Evolutionary conservation across 768 basidiomycete genomes (phyloP).

Genomic region (Russula vinacea): DNA sequence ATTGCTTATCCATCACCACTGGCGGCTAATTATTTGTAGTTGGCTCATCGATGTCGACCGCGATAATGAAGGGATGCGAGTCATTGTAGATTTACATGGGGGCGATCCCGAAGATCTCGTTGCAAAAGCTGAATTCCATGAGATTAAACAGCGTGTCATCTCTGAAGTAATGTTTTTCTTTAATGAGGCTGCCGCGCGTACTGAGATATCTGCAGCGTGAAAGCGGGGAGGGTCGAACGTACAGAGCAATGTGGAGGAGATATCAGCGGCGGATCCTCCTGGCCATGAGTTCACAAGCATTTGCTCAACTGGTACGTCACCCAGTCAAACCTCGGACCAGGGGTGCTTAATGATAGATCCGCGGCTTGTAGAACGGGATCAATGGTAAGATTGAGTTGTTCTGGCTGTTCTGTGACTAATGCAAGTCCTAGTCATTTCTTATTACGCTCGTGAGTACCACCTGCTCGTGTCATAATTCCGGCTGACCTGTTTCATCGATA

Average conservation of each 20-base stretch:
- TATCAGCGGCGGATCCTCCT: slow-evolving; percentile 86
- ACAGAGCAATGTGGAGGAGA: slow-evolving; percentile 78
- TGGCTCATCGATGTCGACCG: slow-evolving; percentile 88
- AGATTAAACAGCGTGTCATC: slow-evolving; percentile 79
- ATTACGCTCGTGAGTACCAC: slow-evolving; percentile 78
- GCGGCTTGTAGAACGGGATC: slow-evolving; percentile 73
- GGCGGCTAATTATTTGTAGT: slow-evolving; percentile 38
- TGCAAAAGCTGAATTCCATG: slow-evolving; percentile 81
- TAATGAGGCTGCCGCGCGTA: neutral
- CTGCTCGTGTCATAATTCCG: slow-evolving; percentile 13
- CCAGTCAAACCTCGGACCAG: neutral
- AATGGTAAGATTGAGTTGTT: slow-evolving; percentile 56
- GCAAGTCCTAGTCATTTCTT: slow-evolving; percentile 70
- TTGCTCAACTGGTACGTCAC: slow-evolving; percentile 81
- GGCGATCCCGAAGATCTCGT: slow-evolving; percentile 63
- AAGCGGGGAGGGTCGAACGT: slow-evolving; percentile 70
- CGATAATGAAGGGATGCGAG: slow-evolving; percentile 78
- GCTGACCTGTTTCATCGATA: slow-evolving; percentile 34
- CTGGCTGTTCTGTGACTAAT: slow-evolving; percentile 8
- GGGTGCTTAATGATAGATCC: slow-evolving; percentile 1
- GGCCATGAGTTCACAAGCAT: slow-evolving; percentile 94
- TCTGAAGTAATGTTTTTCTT: slow-evolving; percentile 52
- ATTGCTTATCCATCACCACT: neutral
- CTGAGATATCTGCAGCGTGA: slow-evolving; percentile 51
- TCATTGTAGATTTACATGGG: slow-evolving; percentile 87